phyloP scores from a whole-genome alignment of 495 filamentous ascomycete genomes.

The Trichoderma asperelloides region DNA sequence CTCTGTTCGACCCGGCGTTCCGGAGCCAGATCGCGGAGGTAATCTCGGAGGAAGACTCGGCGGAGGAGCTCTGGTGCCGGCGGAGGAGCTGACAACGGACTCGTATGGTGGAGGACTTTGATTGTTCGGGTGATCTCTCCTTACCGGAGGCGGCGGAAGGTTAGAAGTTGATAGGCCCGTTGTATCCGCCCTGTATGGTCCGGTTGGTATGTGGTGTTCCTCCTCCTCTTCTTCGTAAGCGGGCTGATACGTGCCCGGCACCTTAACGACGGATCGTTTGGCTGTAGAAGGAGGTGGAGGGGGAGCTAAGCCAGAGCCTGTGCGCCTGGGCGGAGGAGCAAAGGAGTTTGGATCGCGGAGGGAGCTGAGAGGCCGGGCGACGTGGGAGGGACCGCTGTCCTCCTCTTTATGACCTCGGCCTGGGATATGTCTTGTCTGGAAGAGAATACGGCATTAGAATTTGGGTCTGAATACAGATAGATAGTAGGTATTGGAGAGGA shows the following conservation, averaged over 20 bases:
- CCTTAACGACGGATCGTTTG: constrained; percentile 7
- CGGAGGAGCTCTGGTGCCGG: constrained; percentile 21
- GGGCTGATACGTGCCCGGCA: constrained; percentile 26
- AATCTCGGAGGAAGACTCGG: constrained; percentile 67
- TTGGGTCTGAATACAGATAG: background rate
- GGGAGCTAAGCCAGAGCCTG: constrained; percentile 7
- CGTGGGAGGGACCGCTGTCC: constrained; percentile 31
- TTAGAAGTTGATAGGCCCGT: constrained; percentile 60
- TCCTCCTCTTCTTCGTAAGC: constrained; percentile 26
- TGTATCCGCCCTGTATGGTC: constrained; percentile 60
- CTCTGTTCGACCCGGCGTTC: constrained; percentile 47
- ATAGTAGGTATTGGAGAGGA: background rate
- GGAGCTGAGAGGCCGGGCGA: constrained; percentile 61
- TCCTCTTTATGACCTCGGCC: constrained; percentile 24
- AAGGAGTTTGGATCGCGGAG: constrained; percentile 80
- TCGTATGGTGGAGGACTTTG: constrained; percentile 17
- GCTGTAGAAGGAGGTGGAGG: background rate
- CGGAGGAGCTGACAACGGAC: constrained; percentile 8
- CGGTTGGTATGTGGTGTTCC: constrained; percentile 41
- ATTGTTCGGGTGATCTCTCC: constrained; percentile 37
- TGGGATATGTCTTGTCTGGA: constrained; percentile 35
- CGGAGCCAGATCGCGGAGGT: constrained; percentile 31
- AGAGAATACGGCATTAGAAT: background rate
- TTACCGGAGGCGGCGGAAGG: constrained; percentile 63
- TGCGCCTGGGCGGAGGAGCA: constrained; percentile 22